phyloP scores from a whole-genome alignment of 495 filamentous ascomycete genomes.

The Amorphotheca resinae region DNA sequence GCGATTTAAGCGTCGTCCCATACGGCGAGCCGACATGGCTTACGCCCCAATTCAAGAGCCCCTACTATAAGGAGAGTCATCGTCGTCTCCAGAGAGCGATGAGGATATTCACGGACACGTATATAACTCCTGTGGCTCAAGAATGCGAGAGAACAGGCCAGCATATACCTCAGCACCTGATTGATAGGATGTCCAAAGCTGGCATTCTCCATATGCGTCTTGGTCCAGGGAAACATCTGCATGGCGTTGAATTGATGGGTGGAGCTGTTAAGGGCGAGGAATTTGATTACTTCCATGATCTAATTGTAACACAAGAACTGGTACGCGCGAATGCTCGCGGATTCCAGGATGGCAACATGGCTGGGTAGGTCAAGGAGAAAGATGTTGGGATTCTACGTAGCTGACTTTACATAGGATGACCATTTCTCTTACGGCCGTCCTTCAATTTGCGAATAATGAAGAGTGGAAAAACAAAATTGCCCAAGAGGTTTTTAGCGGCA shows the following conservation, averaged over 20 bases:
- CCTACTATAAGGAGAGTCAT: constrained; percentile 75
- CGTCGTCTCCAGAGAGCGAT: constrained; percentile 55
- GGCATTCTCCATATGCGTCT: constrained; percentile 72
- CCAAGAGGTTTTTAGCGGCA: constrained; percentile 61
- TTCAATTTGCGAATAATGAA: constrained; percentile 63
- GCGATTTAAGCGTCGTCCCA: constrained; percentile 62
- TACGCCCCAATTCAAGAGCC: constrained; percentile 62
- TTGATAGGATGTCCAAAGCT: constrained; percentile 61
- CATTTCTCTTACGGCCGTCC: constrained; percentile 69
- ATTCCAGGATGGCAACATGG: constrained; percentile 48
- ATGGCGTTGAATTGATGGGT: constrained; percentile 52
- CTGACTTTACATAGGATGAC: constrained; percentile 38
- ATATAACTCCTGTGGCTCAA: constrained; percentile 63
- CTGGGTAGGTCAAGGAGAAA: constrained; percentile 29
- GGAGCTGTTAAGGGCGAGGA: constrained; percentile 66
- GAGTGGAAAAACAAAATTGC: constrained; percentile 51
- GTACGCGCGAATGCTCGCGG: constrained; percentile 56
- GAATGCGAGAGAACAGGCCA: constrained; percentile 66
- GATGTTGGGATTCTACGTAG: constrained; percentile 1
- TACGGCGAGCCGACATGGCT: constrained; percentile 79
- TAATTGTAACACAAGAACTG: constrained; percentile 65
- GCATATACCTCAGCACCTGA: constrained; percentile 63
- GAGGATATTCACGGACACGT: constrained; percentile 58
- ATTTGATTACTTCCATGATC: constrained; percentile 80
- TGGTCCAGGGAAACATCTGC: constrained; percentile 72